phyloP scores from a whole-genome alignment of 768 basidiomycete genomes.

The Boletus patriciae region DNA sequence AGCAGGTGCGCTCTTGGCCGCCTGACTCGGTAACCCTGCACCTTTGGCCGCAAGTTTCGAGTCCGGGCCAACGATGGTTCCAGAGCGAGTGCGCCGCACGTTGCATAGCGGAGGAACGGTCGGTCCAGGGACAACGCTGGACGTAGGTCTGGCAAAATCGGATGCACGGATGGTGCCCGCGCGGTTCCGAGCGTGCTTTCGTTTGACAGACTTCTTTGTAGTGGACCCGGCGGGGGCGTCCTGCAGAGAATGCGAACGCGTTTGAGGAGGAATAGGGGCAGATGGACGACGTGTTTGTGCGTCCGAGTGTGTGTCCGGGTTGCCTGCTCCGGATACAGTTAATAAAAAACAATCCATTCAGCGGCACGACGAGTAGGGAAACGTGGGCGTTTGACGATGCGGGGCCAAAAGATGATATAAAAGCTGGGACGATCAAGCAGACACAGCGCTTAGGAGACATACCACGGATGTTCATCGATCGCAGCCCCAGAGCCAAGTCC shows the following conservation, averaged over 20 bases:
- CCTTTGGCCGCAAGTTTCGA: constrained; percentile 22
- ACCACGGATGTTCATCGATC: constrained; percentile 30
- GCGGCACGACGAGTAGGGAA: neutral
- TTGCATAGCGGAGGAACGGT: constrained; percentile 8
- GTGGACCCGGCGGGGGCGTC: constrained; percentile 4
- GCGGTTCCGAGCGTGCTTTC: constrained; percentile 34
- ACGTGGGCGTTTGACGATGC: neutral
- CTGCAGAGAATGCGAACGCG: constrained; percentile 26
- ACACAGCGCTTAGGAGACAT: constrained; percentile 13
- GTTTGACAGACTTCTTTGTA: constrained; percentile 14
- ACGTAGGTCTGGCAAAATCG: constrained; percentile 34
- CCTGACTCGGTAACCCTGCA: neutral
- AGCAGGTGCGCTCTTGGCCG: neutral
- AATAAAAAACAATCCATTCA: constrained; percentile 5
- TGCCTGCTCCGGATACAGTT: constrained; percentile 12
- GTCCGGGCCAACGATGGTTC: constrained; percentile 42
- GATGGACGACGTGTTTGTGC: constrained; percentile 2
- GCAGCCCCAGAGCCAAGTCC: constrained; percentile 21
- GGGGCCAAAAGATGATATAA: neutral
- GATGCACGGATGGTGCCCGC: constrained; percentile 53
- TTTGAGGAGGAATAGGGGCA: neutral
- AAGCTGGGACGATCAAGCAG: neutral
- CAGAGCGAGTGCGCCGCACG: constrained; percentile 48
- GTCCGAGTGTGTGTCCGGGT: constrained; percentile 9
- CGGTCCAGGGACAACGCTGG: neutral